Evolutionary conservation across 1,284 basidiomycete species (phyloP), one percentile per base, ranked within the genome.

Genomic region (Tetrapyrgos nigripes): DNA sequence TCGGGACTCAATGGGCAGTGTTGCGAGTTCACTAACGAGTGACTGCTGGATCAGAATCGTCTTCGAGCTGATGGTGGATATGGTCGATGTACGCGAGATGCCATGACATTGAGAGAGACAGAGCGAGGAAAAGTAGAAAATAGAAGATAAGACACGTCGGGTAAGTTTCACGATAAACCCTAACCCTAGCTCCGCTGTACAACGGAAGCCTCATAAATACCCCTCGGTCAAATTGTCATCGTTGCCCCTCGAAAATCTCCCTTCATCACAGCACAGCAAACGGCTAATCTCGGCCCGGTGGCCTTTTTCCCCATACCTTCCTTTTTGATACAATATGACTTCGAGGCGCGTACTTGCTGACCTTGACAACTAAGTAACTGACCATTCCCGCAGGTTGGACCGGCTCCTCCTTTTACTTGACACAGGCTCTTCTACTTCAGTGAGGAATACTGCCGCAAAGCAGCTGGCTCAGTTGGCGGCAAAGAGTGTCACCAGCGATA

Each of bases 381-480:
- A 47, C 21, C n/a, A n/a, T 58, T 19, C 24, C 23, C 27, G 19
- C 67, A 93, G 93, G 82, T 87, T 97, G 79, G 95, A 97, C 83
- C 87, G 94, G 73, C 89, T 97, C 79, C 89, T 97, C 68, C 85
- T 93, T 71, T 81, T 97, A 50, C 86, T 97, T 69, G 95, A 96
- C 74, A 93, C 93, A 46, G 96, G 95, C 50, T 95, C 94, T 28
- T 93, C 93, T 3, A 79, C 85, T 50, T 91, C 92, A 50, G 91
- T 97, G 60, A 86, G 94, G 69, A 87, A 88, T 62, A 96, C 95
- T 17, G 95, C 96, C 3, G 95, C 95, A 9, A 94, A 93, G 70
- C 96, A 97, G 74, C 84, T 97, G 45, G 96, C 94, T 1, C 92
- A 96, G 68, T 83, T 97, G 58, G 94, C 95, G 2, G 90, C 85